phyloP scores from a whole-genome alignment of 2,329 filamentous ascomycete genomes.

The Talaromyces sp. region DNA sequence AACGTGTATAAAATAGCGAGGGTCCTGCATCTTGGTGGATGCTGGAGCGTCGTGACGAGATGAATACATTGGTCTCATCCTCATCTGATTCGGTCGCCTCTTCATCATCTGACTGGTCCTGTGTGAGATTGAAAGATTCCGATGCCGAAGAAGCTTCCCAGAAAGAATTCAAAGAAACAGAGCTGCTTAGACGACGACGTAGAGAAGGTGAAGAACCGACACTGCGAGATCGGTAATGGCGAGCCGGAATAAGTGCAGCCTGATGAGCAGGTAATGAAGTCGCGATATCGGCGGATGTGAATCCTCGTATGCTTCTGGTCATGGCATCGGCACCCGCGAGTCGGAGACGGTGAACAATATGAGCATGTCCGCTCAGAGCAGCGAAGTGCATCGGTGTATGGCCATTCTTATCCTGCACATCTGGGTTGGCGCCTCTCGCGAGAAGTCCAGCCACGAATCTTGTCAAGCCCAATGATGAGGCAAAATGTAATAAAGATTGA shows the following conservation, averaged over 20 bases:
- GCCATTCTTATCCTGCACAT: conserved; percentile 71
- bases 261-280: conserved; percentile 62
- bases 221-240: conserved; percentile 65
- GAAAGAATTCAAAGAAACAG: conserved; percentile 63
- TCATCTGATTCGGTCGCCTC: conserved; percentile 25
- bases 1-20: conserved; percentile 21
- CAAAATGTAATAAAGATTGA: conserved; percentile 77
- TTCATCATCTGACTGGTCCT: conserved; percentile 38
- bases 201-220: conserved; percentile 54
- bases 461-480: conserved; percentile 69
- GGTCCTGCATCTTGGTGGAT: conserved; percentile 32
- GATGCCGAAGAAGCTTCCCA: conserved; percentile 57
- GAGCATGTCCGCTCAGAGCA: conserved; percentile 68
- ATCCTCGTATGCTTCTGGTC: conserved; percentile 65
- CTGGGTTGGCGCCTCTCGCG: conserved; percentile 71
- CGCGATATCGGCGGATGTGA: conserved; percentile 68
- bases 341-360: conserved; percentile 73
- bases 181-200: conserved; percentile 59
- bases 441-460: conserved; percentile 74
- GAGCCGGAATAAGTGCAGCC: conserved; percentile 60
- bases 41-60: conserved; percentile 35
- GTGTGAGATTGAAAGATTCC: conserved; percentile 44
- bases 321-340: conserved; percentile 69
- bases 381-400: conserved; percentile 82
- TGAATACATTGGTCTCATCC: conserved; percentile 26